Evolutionary conservation across 768 basidiomycete species (phyloP), one percentile per base, ranked within the genome.

Genomic region (Russula griseocarnosa): DNA sequence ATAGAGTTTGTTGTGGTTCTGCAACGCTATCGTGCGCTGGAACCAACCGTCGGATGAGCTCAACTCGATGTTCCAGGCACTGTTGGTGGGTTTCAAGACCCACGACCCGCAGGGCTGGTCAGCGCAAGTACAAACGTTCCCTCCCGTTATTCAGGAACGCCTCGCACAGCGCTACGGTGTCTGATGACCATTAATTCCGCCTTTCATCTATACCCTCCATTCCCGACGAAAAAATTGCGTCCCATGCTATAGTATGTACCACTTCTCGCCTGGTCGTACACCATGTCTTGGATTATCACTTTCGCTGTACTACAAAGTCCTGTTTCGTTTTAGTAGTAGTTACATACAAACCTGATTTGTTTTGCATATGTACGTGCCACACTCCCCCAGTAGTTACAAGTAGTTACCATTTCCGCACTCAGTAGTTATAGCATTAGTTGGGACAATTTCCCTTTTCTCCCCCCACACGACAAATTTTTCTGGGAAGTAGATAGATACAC

Each of bases 1-100:
- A 14, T 74, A 98, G 96, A 91, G 91, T 70, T 79, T 98, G 67
- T 76, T 96, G 59, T 98, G 91, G 90, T 98, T 99, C 85, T 96
- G 96, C 76, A 98, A 98, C 73, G 93, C 97, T 20, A 91, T 98
- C 66, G 90, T 95, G 58, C 83, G 94, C 65, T 99, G 97, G 97
- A 90, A 87, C 61, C 85, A 85, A 62, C 97, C 97, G 0, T 97
- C 95, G 1, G 80, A 85, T 13, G 92, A 96, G 76, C 82, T 99
- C 62, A 93, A 97, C 73, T 79, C 79, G 54, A 98, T 97, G 93
- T 99, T 99, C 85, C 84, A 86, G 72, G 84, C 88, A 75, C 82
- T 99, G 55, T 78, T 99, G 60, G 83, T 81, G 65, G 94, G 92
- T 16, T 95, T 98, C 83, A 94, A 93, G 79, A 83, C 86, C 70